Conservation (phyloP, 352 stramenopile genomes). For the Globisporangium perplexum region DNA sequence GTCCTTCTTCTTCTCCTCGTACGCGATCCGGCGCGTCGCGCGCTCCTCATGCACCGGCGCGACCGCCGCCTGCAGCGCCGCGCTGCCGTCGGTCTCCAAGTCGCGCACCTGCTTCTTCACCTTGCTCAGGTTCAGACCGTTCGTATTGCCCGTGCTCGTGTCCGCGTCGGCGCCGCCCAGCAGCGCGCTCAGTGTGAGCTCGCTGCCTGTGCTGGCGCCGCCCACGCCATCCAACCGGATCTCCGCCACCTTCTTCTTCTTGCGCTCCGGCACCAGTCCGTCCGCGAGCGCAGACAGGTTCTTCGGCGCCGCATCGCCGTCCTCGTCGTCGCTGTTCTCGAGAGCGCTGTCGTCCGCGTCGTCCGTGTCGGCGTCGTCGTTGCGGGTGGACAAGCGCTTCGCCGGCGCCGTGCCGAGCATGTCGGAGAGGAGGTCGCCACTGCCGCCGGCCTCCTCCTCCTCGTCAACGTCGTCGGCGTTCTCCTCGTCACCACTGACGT, state of each 20-base stretch:
- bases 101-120: constrained; percentile 75
- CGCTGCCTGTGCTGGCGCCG: constrained; percentile 10
- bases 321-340: constrained; percentile 35
- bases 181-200: constrained; percentile 36
- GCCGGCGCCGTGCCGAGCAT: constrained; percentile 58
- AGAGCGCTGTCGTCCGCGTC: constrained; percentile 21
- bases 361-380: constrained; percentile 21
- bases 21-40: constrained; percentile 85
- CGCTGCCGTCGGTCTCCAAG: constrained; percentile 52
- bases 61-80: constrained; percentile 53
- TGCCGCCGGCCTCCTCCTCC: constrained; percentile 25
- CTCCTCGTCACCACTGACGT: constrained; percentile 15
- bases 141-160: constrained; percentile 15
- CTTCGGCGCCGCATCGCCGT: constrained; percentile 30
- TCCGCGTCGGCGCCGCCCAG: constrained; percentile 24
- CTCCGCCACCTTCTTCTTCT: constrained; percentile 47
- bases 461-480: constrained; percentile 28
- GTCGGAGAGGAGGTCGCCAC: constrained; percentile 69
- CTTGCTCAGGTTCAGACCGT: constrained; percentile 36
- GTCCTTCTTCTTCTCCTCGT: constrained; percentile 85
- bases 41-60: constrained; percentile 83
- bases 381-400: constrained; percentile 41
- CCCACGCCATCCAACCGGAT: constrained; percentile 41
- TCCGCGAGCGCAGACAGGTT: constrained; percentile 49
- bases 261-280: constrained; percentile 33